Evolutionary conservation across 257 asterid species (phyloP), one percentile per base, ranked within the genome.

Genomic region (Solanum chmielewskii): DNA sequence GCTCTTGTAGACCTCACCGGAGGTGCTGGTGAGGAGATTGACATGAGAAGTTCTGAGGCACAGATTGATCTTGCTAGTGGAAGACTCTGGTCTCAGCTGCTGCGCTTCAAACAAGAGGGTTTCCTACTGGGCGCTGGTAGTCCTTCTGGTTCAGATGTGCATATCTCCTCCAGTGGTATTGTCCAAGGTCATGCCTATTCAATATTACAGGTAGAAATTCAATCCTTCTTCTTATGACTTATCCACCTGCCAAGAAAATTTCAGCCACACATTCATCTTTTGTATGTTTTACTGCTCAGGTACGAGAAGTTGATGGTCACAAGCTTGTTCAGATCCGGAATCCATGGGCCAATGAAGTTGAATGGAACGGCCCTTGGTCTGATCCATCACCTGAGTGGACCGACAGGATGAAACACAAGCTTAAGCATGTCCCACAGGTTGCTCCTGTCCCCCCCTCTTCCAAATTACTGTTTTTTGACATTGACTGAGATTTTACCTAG

Each of bases 111-210:
- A 84, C 97, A 90, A 87, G 98, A 97, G 89, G 99, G 99, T 44
- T 97, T 97, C 90, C 91, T 97, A 84, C 95, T 97, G 42, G 99
- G 99, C 27, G 99, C 99, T n/a, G 99, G 99, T 82, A 97, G 99
- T 92, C 99, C 99, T 66, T 97, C 99, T 21, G 99, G 99, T 77
- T 96, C 99, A 60, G 99, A 97, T 83, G 99, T 96, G 89, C 99
- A 97, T 87, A 89, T 97, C 83, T 97, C 99, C 52, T 95, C 99
- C 45, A 94, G 97, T 90, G 99, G 99, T 73, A 97, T 97, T 86
- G 99, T 97, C 88, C 99, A 97, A 91, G 99, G 98, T 83, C 99
- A 97, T 89, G 99, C 99, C 83, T 97, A 97, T 91, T 97, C 99
- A 12, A 92, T 97, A 94, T 91, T 96, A 85, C 99, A 96, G 99